These are phyloP conservation scores for Fremontodendron californicum DNA, from an alignment of 345 rosid genomes.

Conservation along the genomic window DNA sequence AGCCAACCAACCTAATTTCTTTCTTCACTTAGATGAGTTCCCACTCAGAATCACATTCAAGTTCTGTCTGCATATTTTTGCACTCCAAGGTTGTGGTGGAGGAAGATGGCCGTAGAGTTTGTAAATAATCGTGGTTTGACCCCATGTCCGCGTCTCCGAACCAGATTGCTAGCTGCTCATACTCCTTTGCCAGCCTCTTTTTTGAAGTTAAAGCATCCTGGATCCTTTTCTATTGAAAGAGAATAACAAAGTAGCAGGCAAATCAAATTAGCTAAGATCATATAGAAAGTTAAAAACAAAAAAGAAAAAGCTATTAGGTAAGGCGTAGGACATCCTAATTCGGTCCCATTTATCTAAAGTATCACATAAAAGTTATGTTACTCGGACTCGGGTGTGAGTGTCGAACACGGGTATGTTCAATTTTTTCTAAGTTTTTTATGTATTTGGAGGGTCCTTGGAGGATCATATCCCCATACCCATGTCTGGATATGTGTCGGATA, in stretches of 20 bases:
- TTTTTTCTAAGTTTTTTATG: no score
- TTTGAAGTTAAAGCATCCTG: constrained; percentile 55
- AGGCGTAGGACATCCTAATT: neutral
- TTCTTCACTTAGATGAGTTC: constrained; percentile 2
- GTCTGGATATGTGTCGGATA: no score
- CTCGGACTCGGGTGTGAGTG: no score
- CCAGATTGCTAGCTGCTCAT: constrained; percentile 72
- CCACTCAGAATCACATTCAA: constrained; percentile 11
- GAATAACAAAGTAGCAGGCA: neutral
- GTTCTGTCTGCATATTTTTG: neutral
- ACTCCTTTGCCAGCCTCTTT: constrained; percentile 61
- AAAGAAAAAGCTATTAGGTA: neutral
- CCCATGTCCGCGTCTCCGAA: constrained; percentile 56
- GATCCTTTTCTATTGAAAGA: constrained; percentile 50
- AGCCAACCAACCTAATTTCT: neutral
- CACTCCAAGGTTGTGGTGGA: neutral
- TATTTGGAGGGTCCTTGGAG: no score
- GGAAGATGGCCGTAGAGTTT: constrained; percentile 5
- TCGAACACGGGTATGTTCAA: no score
- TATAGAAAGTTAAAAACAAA: neutral
- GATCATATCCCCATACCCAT: no score
- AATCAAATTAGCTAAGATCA: neutral
- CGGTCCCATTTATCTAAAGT: neutral
- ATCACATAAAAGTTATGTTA: neutral
- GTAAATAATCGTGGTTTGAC: constrained; percentile 21